These are phyloP conservation scores for Rosa lucieae DNA, from an alignment of 306 rosid genomes.

Conservation along the genomic window DNA sequence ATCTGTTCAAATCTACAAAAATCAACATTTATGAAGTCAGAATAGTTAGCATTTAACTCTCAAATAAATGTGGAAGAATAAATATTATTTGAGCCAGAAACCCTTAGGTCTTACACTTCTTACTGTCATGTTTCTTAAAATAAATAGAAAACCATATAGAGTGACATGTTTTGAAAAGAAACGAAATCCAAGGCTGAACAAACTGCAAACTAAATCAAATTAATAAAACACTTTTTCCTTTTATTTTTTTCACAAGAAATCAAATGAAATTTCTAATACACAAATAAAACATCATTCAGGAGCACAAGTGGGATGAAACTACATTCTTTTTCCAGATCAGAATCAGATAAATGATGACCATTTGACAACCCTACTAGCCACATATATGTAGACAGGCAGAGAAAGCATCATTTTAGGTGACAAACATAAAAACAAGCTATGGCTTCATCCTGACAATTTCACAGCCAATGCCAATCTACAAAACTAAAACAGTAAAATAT, in stretches of 20 bases:
- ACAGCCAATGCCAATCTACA: neutral
- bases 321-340: neutral
- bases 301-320: neutral
- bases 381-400: neutral
- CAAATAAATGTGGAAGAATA: neutral
- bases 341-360: neutral
- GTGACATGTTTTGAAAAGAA: neutral
- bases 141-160: neutral
- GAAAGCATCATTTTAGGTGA: neutral
- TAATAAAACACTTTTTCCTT: neutral
- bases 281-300: neutral
- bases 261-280: neutral
- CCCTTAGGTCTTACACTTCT: neutral
- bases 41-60: neutral
- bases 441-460: neutral
- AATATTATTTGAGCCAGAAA: neutral
- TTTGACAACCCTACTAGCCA: neutral
- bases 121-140: neutral
- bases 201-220: neutral
- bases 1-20: constrained; percentile 67
- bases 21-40: neutral
- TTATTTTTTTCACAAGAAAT: too few species aligned
- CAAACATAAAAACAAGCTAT: neutral
- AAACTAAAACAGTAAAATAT: neutral
- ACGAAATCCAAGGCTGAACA: neutral